Percentiles rank a stretch among this genome's conserved stretches.
These are phyloP conservation scores for Pichia sp. DNA, from an alignment of 1,139 yeast species.

Conservation along the genomic window DNA sequence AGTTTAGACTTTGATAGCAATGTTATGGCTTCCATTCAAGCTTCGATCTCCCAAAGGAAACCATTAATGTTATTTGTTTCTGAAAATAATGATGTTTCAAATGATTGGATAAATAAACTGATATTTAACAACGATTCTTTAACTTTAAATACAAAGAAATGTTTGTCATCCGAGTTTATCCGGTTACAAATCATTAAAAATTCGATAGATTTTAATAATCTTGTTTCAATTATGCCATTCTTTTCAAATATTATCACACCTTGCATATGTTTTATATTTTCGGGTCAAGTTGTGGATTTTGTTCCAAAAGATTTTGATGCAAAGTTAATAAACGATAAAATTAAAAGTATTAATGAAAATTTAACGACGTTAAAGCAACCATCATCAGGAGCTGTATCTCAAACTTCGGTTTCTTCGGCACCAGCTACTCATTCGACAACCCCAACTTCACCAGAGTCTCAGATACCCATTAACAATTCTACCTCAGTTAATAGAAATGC, in stretches of 20 bases:
- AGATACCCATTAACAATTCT: neutral
- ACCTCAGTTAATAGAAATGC: neutral
- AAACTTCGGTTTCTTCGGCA: neutral
- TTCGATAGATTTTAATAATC: conserved; percentile 42
- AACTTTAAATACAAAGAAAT: conserved; percentile 1
- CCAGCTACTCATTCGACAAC: neutral
- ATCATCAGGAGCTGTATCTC: neutral
- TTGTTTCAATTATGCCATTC: conserved; percentile 45
- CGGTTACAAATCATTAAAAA: conserved; percentile 40
- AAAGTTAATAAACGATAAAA: conserved; percentile 28
- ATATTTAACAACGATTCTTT: conserved; percentile 14
- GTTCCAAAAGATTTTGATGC: conserved; percentile 30
- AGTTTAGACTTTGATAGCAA: conserved; percentile 3
- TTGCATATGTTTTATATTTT: conserved; percentile 34
- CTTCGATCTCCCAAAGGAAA: conserved; percentile 31
- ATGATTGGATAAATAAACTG: conserved; percentile 25
- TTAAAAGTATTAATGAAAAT: conserved; percentile 20
- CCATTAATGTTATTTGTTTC: conserved; percentile 40
- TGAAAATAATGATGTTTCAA: conserved; percentile 15
- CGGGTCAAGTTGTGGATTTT: conserved; percentile 41
- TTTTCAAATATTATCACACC: conserved; percentile 42
- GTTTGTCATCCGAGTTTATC: conserved; percentile 28
- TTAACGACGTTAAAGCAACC: neutral
- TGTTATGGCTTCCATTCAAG: conserved; percentile 31
- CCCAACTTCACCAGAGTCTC: neutral